Evolutionary conservation across 1,284 basidiomycete species (phyloP), one percentile per base, ranked within the genome.

Genomic region (Cutaneotrichosporon cavernicola): DNA sequence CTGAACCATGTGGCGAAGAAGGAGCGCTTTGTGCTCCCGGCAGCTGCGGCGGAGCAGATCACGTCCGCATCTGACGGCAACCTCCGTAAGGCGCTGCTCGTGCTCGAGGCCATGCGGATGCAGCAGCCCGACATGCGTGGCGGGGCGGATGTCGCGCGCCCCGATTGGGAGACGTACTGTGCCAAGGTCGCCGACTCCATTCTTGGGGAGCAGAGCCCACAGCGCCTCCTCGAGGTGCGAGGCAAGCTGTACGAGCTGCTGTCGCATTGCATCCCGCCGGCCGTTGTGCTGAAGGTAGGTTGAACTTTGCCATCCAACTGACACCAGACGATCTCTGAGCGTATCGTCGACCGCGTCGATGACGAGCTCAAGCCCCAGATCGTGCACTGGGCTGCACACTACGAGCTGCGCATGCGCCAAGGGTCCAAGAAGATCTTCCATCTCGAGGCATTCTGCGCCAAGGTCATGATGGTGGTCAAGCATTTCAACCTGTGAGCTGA

Each of bases 141-240:
- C 14, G 88, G 89, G 57, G 83, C 94, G 58, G 84, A 87, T 47
- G 90, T 93, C 58, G 92, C 95, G 16, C 93, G 97, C 80, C 95
- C 97, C 14, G 97, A 99, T 76, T 99, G 97, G 97, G 96, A 99
- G 80, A 90, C 90, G n/a, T 99, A 97, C 77, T 95, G 93, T 71
- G 84, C 89, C 70, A 92, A 94, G 77, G 89, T 97, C 14, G 95
- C 91, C n/a, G 92, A 96, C 76, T 80, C 91, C 73, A 96, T 99
- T 71, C 82, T 98, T n/a, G 85, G 87, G 69, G 92, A 97, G 73
- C 97, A 98, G 80, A 87, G 89, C n/a, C 93, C 97, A 14, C 87
- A 89, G 65, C 87, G 89, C 62, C 87, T 99, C 58, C 90, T 98
- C 84, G 91, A 93, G 74, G 90, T 98, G 11, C 86, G 97, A 61